phyloP scores from a whole-genome alignment of 2,329 filamentous ascomycete genomes.

The Cordyceps militaris region DNA sequence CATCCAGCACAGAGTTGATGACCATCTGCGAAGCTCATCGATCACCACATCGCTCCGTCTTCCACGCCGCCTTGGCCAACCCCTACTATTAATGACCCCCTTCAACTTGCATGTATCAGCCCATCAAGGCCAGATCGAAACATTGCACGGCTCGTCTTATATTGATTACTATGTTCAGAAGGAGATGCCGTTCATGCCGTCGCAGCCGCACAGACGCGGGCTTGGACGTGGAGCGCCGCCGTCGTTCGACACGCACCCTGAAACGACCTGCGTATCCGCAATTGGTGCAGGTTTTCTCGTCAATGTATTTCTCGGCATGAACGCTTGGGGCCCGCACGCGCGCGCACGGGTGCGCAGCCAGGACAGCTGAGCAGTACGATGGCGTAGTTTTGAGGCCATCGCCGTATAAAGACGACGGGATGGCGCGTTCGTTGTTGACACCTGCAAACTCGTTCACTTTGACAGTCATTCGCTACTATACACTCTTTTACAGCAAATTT shows the following conservation, averaged over 20 bases:
- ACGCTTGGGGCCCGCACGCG: not conserved
- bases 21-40: not conserved
- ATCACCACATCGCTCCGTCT: not conserved
- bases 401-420: not conserved
- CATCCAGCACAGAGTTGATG: not conserved
- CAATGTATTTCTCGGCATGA: not conserved
- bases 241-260: not conserved
- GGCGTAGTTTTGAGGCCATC: not conserved
- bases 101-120: not conserved
- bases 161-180: not conserved
- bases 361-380: not conserved
- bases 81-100: not conserved
- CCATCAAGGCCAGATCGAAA: not conserved
- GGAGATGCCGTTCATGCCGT: not conserved
- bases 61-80: not conserved
- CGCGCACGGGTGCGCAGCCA: not conserved
- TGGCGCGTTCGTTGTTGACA: not conserved
- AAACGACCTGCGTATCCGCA: not conserved
- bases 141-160: not conserved
- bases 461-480: not conserved
- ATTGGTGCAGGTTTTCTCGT: not conserved
- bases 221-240: not conserved
- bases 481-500: not conserved
- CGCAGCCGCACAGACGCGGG: conserved; percentile 2
- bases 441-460: not conserved